Evolutionary conservation across 257 asterid genomes (phyloP), one percentile per base, ranked within the genome.

Genomic region (Solanum ossicruentum): DNA sequence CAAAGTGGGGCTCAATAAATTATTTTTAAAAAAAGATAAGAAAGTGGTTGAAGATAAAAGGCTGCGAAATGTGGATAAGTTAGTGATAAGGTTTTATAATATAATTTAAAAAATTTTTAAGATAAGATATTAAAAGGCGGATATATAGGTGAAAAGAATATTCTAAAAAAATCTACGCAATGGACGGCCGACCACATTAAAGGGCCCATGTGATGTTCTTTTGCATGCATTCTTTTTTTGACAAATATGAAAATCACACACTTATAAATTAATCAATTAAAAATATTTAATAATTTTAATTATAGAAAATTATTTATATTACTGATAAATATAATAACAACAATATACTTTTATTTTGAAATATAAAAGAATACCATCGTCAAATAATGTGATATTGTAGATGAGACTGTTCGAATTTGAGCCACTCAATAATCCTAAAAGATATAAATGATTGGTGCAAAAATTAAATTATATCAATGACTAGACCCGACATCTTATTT

Each of bases 61-160:
- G 87, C 83, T 73, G 89, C 82, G 49, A 12, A 41, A 58, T 17
- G 83, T 84, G 89, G 88, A 84, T 86, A 88, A 78, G 86, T 60
- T 75, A 88, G 65, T 18, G 86, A 88, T 88, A 81, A 86, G 84
- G 65, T 83, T 80, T 56, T 80, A 51, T 66, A 85, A 8, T 75
- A 43, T 20, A 4, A 8, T 57, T n/a, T n/a, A n/a, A n/a, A n/a
- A n/a, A n/a, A 0, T 15, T 60, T 51, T 15, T 39, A n/a, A 36
- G 84, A 84, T 39, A 67, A 57, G 83, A 87, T 84, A 83, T 12
- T 17, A 52, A 39, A 63, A 72, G 57, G 80, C 13, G 63, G 23
- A 17, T 26, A 23, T 49, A 77, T 17, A 36, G 63, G 82, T 5
- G 47, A 78, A 47, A 77, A 52, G 49, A 78, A 78, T 80, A 51